Evolutionary conservation across 257 asterid genomes (phyloP), one percentile per base, ranked within the genome.

Genomic region (Solanum gandarillasii): DNA sequence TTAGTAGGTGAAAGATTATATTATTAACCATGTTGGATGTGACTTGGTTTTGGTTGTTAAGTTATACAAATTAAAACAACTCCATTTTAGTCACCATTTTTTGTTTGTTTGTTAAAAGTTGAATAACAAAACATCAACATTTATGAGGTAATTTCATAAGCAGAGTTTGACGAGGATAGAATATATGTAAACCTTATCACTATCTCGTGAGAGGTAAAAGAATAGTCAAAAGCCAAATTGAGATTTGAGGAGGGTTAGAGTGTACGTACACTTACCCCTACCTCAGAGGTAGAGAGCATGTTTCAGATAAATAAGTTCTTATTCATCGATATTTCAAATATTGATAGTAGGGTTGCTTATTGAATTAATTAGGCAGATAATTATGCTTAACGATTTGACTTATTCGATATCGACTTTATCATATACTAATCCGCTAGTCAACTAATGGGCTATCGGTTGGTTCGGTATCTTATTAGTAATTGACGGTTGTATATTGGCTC

Each of bases 131-230:
- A 60, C 29, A 60, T 0, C 0, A 2, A 60, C 6, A 60, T 55
- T 23, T 60, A 29, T 29, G 31, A 29, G 31, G 6, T 9, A 23
- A 23, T 62, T 0, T 9, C 0, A 21, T 0, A 60, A 23, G 7
- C 2, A 0, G 2, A 1, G 14, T 62, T 4, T 62, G 29, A 2
- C 2, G 13, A 62, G 0, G 1, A n/a, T n/a, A 62, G 1, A n/a
- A 62, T n/a, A n/a, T 10, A n/a, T 0, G 3, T 1, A 4, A 10
- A 62, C 4, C 0, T 62, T 62, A 62, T 5, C 0, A 11, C 3
- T 0, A 9, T 0, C 2, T 62, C 7, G 34, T 32, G 34, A 0
- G 34, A 32, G 34, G 13, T 5, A 48, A 52, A 52, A 52, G 23
- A 52, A 1, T 52, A 32, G 35, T 32, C 3, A 32, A 32, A 32